Evolutionary conservation across 1,284 basidiomycete species (phyloP), one percentile per base, ranked within the genome.

Genomic region (Ganoderma sp.): DNA sequence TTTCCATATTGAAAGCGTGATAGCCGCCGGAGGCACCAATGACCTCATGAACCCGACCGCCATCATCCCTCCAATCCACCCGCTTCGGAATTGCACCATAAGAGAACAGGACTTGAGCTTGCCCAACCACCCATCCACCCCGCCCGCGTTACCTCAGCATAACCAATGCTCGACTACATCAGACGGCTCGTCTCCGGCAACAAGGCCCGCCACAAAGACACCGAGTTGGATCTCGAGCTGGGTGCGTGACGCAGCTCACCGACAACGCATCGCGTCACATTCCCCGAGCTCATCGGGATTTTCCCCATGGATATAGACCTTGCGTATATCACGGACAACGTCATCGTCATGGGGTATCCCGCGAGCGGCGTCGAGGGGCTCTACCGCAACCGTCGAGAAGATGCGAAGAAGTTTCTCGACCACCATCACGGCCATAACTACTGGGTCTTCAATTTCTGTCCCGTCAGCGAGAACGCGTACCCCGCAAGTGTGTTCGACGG

Each of bases 271-370:
- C 48, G 42, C 32, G 17, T 17, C 28, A 22, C n/a, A 12, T 64
- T 22, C 8, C 60, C 28, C 3, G 14, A 12, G 43, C 52, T 66
- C 25, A 56, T 17, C 6, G 17, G 15, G 3, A 17, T 17, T 9
- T 8, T 56, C 32, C 32, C 15, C 52, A 56, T 28, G 14, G 28
- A 39, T 69, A 39, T 69, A 87, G 94, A 97, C 78, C 83, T 96
- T 9, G 90, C 90, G 58, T 95, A 96, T 80, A 86, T 96, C n/a
- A 94, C 91, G 0, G 88, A 91, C 74, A 83, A 88, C 43, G 83
- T 97, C 71, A 91, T 96, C 70, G 92, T 96, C 73, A 95, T 92
- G 91, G 91, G 95, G n/a, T 96, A 92, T 77, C 95, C 95, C 0
- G 93, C 95, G 0, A 82, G 84, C 0, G 95, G 95, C 2, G 76